Base-by-base conservation (phyloP, 441 rosid genomes). In the Adansonia madagascariensis region DNA sequence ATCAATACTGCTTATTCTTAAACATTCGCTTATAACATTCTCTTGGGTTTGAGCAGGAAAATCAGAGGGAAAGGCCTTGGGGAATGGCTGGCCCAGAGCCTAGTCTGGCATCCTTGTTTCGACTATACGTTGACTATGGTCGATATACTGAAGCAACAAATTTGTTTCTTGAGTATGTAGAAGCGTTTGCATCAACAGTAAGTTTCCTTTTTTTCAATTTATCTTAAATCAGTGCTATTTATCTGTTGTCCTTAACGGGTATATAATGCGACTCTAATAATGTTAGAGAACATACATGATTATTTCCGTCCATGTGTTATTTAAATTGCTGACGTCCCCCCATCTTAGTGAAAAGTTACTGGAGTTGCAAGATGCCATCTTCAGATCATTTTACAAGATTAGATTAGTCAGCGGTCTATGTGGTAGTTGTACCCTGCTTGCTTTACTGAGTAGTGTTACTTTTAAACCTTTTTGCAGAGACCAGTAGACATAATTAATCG, bases 91-190 rank as follows among this genome's bases (percentile, higher is more conserved):
- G 97, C 78, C 86, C 89, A 79, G 98, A 90, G 80, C 88, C 93
- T 74, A 92, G 89, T 86, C 90, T 97, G 61, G 92, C 97, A 20
- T 86, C 97, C 77, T 85, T 96, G 87, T 88, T 96, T 78, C 90
- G 84, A 74, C 85, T 96, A 64, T 94, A 91, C 77, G 98, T 94
- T 80, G 89, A 87, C 77, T 86, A 89, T 80, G 89, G 89, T 67
- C 91, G 98, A 79, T 92, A 88, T 80, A 86, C 86, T 17, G 99
- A 96, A 82, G 99, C 98, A 70, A 91, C 93, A 80, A 90, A 89
- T 85, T 80, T 96, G 82, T 85, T 96, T 75, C 84, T 94, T 1
- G 96, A 91, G 89, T 91, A 88, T 80, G 81, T 89, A 44, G 94
- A 92, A 73, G 87, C 88, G 65, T 91, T 85, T 89, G 91, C 94